Evolutionary conservation across 2,329 filamentous ascomycete genomes (phyloP).

Genomic region (Colletotrichum sp.): DNA sequence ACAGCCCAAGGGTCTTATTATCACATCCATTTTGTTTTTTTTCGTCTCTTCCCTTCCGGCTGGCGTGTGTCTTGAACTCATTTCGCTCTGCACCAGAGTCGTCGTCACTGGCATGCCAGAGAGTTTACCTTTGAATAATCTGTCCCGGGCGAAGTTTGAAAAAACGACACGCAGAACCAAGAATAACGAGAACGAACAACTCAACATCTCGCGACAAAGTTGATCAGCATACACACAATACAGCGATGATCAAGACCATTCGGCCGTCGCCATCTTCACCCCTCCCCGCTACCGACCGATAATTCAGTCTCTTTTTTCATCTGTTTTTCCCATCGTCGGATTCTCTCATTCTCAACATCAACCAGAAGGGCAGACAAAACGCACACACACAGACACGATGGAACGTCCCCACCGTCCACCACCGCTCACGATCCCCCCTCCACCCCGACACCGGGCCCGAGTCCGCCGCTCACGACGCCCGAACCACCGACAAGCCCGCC

Average conservation of each 20-base stretch:
- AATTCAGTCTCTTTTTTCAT: background rate
- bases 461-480: background rate
- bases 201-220: background rate
- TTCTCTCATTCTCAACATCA: background rate
- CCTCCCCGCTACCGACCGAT: background rate
- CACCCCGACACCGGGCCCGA: conserved; percentile 7
- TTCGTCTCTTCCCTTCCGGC: background rate
- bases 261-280: background rate
- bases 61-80: background rate
- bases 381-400: conserved; percentile 23
- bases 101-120: conserved; percentile 12
- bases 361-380: background rate
- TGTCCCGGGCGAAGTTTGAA: background rate
- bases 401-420: conserved; percentile 33
- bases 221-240: background rate
- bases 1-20: background rate
- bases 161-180: background rate
- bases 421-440: conserved; percentile 36
- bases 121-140: background rate
- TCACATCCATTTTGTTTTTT: background rate
- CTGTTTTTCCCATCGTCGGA: background rate
- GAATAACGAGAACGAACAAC: background rate
- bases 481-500: conserved; percentile 1
- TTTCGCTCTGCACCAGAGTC: background rate
- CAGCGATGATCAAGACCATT: background rate